Evolutionary conservation across 225 moss, liverwort and hornwort species (phyloP), one percentile per base, ranked within the genome.

Genomic region (Sphagnum tenellum): DNA sequence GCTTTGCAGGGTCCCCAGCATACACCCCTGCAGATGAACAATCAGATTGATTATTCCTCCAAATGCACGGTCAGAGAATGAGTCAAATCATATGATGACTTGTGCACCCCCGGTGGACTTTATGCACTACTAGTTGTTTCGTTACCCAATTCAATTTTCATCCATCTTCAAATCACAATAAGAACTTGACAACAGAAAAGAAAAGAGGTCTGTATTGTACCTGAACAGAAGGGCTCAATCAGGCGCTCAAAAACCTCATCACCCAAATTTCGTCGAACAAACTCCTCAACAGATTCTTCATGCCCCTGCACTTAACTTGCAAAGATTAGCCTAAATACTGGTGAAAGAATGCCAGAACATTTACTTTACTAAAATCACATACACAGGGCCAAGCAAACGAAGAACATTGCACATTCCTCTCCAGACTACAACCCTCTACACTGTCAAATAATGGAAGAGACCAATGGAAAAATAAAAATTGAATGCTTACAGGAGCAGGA

Each of bases 151-250:
- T 29, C 29, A 29, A 29, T 29, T 29, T 29, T 29, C 29, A 29
- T 29, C 29, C 29, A 29, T 29, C 29, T 29, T 29, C 29, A 29
- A 29, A 29, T 29, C 29, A 29, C 29, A 29, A 29, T 29, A 29
- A 29, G 29, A 29, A 29, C 29, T 29, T 29, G 29, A 29, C 29
- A 29, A 29, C 29, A 29, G 29, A 29, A n/a, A n/a, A n/a, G n/a
- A n/a, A n/a, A n/a, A n/a, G n/a, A n/a, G n/a, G 29, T 29, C 29
- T 29, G 29, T 44, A 58, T 9, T 54, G 75, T 79, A 94, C 94
- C 98, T 56, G 98, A 98, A 70, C 98, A 98, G 67, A 98, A 98
- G 4, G 98, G 98, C 62, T 98, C 98, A 62, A 98, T 98, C 66
- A 98, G 64, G 58, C 98, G 87, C 72, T 93, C 90, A 64, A 93